Evolutionary conservation across 2,329 filamentous ascomycete genomes (phyloP).

Genomic region (Penicillium sp.): DNA sequence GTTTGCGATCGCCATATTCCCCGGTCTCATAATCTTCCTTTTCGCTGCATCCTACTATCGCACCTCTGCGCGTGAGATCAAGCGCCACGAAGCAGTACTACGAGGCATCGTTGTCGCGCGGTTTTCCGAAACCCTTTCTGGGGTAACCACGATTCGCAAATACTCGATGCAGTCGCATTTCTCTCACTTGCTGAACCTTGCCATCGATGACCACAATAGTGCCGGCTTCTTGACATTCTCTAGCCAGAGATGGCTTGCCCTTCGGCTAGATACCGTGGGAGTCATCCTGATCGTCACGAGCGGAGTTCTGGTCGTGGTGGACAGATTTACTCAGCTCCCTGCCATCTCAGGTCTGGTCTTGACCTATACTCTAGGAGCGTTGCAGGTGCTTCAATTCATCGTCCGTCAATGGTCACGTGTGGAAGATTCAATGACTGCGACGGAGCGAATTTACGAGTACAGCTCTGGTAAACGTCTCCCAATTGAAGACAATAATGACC

Average conservation of each 20-base stretch:
- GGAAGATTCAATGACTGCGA: slow-evolving; percentile 64
- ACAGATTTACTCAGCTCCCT: slow-evolving; percentile 59
- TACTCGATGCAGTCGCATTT: slow-evolving; percentile 81
- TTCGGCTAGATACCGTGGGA: slow-evolving; percentile 79
- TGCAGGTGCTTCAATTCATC: slow-evolving; percentile 93
- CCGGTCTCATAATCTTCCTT: too few relatives aligned
- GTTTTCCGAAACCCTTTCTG: slow-evolving; percentile 76
- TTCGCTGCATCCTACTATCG: slow-evolving; percentile 86
- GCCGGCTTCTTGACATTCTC: slow-evolving; percentile 94
- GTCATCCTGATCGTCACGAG: slow-evolving; percentile 80
- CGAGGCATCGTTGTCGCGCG: slow-evolving; percentile 72
- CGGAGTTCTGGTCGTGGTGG: slow-evolving; percentile 73
- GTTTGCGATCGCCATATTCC: too few relatives aligned
- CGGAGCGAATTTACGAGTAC: slow-evolving; percentile 79
- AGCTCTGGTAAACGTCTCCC: too few relatives aligned
- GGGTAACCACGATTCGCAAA: slow-evolving; percentile 75
- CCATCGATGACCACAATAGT: slow-evolving; percentile 85
- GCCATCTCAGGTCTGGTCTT: slow-evolving; percentile 83
- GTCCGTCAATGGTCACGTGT: slow-evolving; percentile 96
- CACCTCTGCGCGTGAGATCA: slow-evolving; percentile 79
- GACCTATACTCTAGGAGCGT: slow-evolving; percentile 86
- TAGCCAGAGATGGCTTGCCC: slow-evolving; percentile 88
- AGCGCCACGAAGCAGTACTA: slow-evolving; percentile 79
- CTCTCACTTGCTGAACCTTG: slow-evolving; percentile 60
- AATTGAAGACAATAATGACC: slow-evolving; percentile 62